Evolutionary conservation across 192 early-diverging fungal genomes (phyloP), one percentile per base, ranked within the genome.

Genomic region (Ambispora gerdemannii): DNA sequence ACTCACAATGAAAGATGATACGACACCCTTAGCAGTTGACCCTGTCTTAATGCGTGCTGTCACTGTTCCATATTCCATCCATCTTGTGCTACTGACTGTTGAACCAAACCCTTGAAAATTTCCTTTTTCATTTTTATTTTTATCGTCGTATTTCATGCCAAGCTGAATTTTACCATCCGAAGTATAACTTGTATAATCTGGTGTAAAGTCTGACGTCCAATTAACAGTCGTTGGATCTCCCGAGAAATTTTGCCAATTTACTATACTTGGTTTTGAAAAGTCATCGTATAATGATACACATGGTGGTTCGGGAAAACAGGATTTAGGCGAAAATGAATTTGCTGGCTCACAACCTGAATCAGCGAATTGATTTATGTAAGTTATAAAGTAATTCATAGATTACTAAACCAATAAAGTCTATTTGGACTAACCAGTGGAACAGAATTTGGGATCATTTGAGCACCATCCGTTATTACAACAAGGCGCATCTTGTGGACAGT

Each of bases 61-160:
- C 0, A 88, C 80, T 13, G 77, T 83, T 24, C 88, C 88, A 59
- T 84, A 88, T 69, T 86, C 76, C 66, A 90, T 79, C 7, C 76
- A 85, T 2, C 85, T 74, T 3, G 83, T 81, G 0, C 77, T 82
- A 3, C 80, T 83, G 2, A 87, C 82, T 3, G 81, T 78, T 2
- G 86, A 81, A 0, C 88, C 88, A 33, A 87, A 80, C 33, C 86
- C 86, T 15, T 83, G 81, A 63, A 75, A 80, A 13, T 82, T 77
- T 19, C 79, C 78, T 33, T 71, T 68, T 2, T 61, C 51, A 61
- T 76, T 68, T 49, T 74, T 74, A 20, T 80, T 79, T 13, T 47
- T 71, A 20, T 34, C 55, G 38, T 73, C 35, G 19, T 50, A 62
- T 7, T 50, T 20, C 65, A 87, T 55, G 6, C 72, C 56, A 8